Base-by-base conservation (phyloP, 2,329 filamentous ascomycete genomes). In the Aurifilum marmelostoma region DNA sequence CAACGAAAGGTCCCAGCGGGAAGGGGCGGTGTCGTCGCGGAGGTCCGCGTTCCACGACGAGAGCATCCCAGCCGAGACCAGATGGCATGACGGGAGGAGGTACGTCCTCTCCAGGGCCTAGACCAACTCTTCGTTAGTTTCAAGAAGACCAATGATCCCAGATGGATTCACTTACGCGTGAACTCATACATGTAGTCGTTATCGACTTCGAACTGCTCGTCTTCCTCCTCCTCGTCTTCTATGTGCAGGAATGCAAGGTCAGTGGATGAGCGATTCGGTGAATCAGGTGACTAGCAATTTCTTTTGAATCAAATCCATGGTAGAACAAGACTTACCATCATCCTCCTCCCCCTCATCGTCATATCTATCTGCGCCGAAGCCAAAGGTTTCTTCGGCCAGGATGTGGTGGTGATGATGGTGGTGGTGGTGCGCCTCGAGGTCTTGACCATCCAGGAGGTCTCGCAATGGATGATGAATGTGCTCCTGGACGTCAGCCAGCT, bases 121-220 rank as follows among this genome's bases (percentile, higher is more conserved):
- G 27, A 62, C 27, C 60, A 29, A 37, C 61, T 37, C 54, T 21
- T 54, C 34, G 69, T 59, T 63, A 65, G 66, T 54, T 65, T 54
- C 16, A 64, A 29, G 16, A 37, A 41, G 18, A 27, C 0, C 34
- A 6, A 34, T 9, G 41, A 27, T 27, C 29, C 24, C 21, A 21
- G 27, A 32, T 61, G 37, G 39, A 60, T 68, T 41, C 67, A 83
- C 85, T 80, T 82, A 88, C 86, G 81, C 69, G 85, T 83, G 77
- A 86, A 88, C 41, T 89, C 87, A 71, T 88, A 89, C 69, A 87
- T 82, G 74, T 88, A 89, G 67, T 89, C 87, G 64, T 93, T 91
- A 59, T 90, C 89, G 73, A 91, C 86, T 21, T 89, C 88, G 39
- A 89, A 88, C 29, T 90, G 88, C 58, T 90, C 89, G 54, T 92